phyloP scores from a whole-genome alignment of 1,139 yeast genomes.

The Suhomyces atakaporum region DNA sequence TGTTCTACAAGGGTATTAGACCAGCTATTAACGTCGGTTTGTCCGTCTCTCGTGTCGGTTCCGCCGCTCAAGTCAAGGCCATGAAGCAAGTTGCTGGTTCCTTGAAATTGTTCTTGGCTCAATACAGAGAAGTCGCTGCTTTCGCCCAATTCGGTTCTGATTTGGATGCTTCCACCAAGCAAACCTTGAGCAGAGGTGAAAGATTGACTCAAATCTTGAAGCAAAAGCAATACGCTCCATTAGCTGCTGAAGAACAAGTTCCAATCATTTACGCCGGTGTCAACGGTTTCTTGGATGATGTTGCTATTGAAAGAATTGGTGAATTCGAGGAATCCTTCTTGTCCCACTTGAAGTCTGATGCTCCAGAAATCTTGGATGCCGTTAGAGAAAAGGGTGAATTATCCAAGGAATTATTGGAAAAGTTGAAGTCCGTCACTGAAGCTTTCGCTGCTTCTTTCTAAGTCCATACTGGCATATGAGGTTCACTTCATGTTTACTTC shows the following conservation, averaged over 20 bases:
- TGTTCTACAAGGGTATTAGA: constrained; percentile 99
- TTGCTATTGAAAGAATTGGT: constrained; percentile 84
- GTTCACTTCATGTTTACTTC: constrained; percentile 13
- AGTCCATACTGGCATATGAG: constrained; percentile 19
- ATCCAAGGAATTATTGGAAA: constrained; percentile 81
- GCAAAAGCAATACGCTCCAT: constrained; percentile 96
- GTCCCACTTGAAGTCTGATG: constrained; percentile 88
- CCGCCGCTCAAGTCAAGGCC: constrained; percentile 99
- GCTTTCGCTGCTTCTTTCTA: constrained; percentile 86
- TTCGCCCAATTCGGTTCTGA: constrained; percentile 99
- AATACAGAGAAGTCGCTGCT: constrained; percentile 99
- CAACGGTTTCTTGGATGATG: constrained; percentile 93
- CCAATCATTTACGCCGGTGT: constrained; percentile 99
- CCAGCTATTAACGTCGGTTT: constrained; percentile 99
- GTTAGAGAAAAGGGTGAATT: constrained; percentile 90
- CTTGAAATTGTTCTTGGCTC: constrained; percentile 99
- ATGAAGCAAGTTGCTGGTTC: constrained; percentile 99
- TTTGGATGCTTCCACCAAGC: constrained; percentile 99
- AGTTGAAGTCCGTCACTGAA: constrained; percentile 89
- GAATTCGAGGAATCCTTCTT: constrained; percentile 93
- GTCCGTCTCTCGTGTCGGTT: constrained; percentile 99
- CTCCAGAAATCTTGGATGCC: constrained; percentile 77
- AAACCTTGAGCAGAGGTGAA: constrained; percentile 99
- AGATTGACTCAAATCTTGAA: constrained; percentile 98
- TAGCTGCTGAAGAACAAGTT: constrained; percentile 98